Base-by-base conservation (phyloP, 768 basidiomycete species). In the Crassisporium funariophilum region DNA sequence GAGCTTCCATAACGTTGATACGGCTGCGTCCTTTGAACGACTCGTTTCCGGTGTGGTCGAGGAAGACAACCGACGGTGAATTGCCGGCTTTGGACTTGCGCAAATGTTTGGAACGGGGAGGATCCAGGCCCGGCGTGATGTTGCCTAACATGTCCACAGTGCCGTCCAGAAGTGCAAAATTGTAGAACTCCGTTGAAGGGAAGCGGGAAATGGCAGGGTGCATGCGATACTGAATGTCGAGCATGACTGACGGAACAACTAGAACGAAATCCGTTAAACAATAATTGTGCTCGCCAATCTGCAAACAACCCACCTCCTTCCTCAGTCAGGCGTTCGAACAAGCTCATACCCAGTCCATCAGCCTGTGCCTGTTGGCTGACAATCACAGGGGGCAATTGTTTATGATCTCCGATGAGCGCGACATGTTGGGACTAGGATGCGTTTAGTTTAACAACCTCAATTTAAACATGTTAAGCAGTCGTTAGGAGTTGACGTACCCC, bases 201-300 rank as follows among this genome's bases (percentile, higher is more conserved):
- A 98, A 98, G 16, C 75, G 75, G 2, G 94, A 91, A 56, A 98
- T 93, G 27, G 74, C 73, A 10, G 94, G 95, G 57, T 95, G 92
- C 94, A 98, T 98, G 25, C 94, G 84, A 58, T 97, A 98, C 67
- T 98, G 94, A n/a, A 82, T 78, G 60, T 95, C 87, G 47, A 98
- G 81, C 87, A 95, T 94, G 52, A 94, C 81, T 4, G 89, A 86
- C 8, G 92, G 91, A n/a, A 91, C 81, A 35, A 77, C 90, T 91
- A 47, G 12, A 41, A n/a, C 17, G 44, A 31, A 33, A 41, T 45
- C 8, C 33, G 34, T 16, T 53, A 22, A 50, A 45, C 31, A 20
- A 19, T 11, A 13, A 36, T 13, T 13, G 22, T 3, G 23, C 36
- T 12, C n/a, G 36, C 24, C 16, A 17, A 45, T 40, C 40, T 11